Base-by-base conservation (phyloP, 257 asterid genomes). In the Solanum microdontum region DNA sequence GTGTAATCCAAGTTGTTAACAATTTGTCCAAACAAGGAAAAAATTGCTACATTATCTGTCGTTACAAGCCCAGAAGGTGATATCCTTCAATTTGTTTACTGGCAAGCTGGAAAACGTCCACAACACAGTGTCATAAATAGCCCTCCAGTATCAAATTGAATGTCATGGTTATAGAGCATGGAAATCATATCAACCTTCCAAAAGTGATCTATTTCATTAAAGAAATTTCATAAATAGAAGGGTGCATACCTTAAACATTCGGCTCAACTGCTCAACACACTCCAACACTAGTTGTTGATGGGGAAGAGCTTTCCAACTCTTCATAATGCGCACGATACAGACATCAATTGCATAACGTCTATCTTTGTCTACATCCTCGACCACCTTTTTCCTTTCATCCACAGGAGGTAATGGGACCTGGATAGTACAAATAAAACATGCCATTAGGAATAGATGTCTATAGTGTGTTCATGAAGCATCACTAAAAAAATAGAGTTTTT, bases 331-430 rank as follows among this genome's bases (percentile, higher is more conserved):
- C 37, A 93, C 94, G 15, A 94, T 72, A 32, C 93, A 86, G 0
- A 94, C 94, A 83, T 94, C 96, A 55, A 93, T 92, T 21, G 92
- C 89, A 84, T 88, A 88, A 14, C 91, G 89, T 87, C 95, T 90
- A 75, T 91, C 94, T 70, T 90, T 91, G 88, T 89, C 92, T 15
- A 94, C 94, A 83, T 88, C 92, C n/a, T n/a, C n/a, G n/a, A n/a
- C n/a, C 51, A 92, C 91, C 87, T 91, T 92, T 86, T 92, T 94
- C 89, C 91, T 93, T 75, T 94, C 94, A 66, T n/a, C n/a, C n/a
- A n/a, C n/a, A n/a, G n/a, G n/a, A n/a, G n/a, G n/a, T n/a, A 91
- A 87, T 43, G 96, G 96, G 43, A 93, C 87, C 93, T 93, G 89
- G 77, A 80, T 21, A 37, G 32, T 28, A 68, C 82, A 84, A 36